These are phyloP conservation scores for Rhizopus sp. DNA, from an alignment of 371 early-diverging fungal species.

Conservation along the genomic window DNA sequence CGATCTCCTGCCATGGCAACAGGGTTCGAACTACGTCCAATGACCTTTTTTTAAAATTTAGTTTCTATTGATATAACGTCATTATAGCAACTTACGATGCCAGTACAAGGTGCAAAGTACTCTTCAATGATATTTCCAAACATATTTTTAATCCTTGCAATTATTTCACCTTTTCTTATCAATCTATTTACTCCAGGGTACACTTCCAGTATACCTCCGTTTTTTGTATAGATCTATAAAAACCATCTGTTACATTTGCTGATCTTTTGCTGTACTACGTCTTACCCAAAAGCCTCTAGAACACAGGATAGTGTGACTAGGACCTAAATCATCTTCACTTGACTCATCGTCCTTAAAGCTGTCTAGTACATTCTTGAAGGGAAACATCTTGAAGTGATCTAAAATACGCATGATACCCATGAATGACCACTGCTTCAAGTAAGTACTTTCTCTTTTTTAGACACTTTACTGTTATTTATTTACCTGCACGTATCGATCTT, in stretches of 20 bases:
- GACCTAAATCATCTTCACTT: conserved; percentile 14
- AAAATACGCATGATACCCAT: conserved; percentile 36
- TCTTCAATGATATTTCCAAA: conserved; percentile 92
- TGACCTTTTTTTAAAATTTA: conserved; percentile 32
- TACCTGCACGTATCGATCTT: conserved; percentile 68
- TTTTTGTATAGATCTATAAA: conserved; percentile 52
- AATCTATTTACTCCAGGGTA: conserved; percentile 87
- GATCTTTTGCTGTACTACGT: neutral
- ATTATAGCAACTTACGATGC: conserved; percentile 62
- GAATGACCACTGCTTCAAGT: conserved; percentile 40
- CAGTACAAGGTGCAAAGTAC: conserved; percentile 85
- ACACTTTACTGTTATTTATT: conserved; percentile 53
- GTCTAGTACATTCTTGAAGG: conserved; percentile 8
- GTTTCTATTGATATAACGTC: conserved; percentile 28
- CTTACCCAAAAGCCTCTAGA: conserved; percentile 45
- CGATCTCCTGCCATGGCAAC: conserved; percentile 82
- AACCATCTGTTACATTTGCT: neutral
- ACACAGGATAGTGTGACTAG: conserved; percentile 24
- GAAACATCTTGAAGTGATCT: conserved; percentile 33
- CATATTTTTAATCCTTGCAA: conserved; percentile 89
- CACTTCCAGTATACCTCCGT: conserved; percentile 81
- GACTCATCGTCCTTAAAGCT: neutral
- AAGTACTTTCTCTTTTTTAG: conserved; percentile 44
- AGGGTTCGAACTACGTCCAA: conserved; percentile 62
- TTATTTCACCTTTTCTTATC: conserved; percentile 82